Evolutionary conservation across 1,284 basidiomycete genomes (phyloP).

Genomic region (Gastroboletus turbinatus): DNA sequence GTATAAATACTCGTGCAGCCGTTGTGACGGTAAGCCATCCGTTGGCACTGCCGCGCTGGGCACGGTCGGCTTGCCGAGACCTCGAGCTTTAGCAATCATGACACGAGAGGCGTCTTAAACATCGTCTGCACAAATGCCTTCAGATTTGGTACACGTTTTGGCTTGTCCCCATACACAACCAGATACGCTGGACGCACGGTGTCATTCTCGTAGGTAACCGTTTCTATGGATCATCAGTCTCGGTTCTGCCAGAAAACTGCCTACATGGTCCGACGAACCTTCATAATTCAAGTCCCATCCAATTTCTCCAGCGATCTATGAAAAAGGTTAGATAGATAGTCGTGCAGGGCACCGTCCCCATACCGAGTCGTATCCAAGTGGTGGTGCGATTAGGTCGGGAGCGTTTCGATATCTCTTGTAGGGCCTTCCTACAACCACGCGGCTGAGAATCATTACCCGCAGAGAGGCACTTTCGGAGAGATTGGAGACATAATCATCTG

Average conservation of each 20-base stretch:
- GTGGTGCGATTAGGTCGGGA: conserved; percentile 45
- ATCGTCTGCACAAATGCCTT: conserved; percentile 33
- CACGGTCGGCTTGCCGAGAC: background rate
- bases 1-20: conserved; percentile 1
- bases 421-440: conserved; percentile 60
- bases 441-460: conserved; percentile 51
- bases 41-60: too few species aligned
- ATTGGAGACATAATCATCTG: conserved; percentile 56
- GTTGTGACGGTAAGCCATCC: background rate
- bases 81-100: conserved; percentile 14
- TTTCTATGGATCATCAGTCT: conserved; percentile 37
- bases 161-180: conserved; percentile 48
- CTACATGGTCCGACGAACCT: conserved; percentile 22
- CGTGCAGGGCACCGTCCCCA: conserved; percentile 11
- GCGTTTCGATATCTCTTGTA: conserved; percentile 48
- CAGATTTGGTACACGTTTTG: conserved; percentile 20
- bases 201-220: conserved; percentile 58
- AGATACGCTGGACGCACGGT: conserved; percentile 59
- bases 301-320: conserved; percentile 44
- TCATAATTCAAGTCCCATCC: conserved; percentile 58
- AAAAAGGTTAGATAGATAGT: background rate
- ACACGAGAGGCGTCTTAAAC: conserved; percentile 38
- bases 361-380: conserved; percentile 58
- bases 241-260: background rate
- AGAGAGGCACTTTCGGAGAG: conserved; percentile 38